These are phyloP conservation scores for Hanseniaspora vineae DNA, from an alignment of 805 yeast genomes.

Conservation along the genomic window DNA sequence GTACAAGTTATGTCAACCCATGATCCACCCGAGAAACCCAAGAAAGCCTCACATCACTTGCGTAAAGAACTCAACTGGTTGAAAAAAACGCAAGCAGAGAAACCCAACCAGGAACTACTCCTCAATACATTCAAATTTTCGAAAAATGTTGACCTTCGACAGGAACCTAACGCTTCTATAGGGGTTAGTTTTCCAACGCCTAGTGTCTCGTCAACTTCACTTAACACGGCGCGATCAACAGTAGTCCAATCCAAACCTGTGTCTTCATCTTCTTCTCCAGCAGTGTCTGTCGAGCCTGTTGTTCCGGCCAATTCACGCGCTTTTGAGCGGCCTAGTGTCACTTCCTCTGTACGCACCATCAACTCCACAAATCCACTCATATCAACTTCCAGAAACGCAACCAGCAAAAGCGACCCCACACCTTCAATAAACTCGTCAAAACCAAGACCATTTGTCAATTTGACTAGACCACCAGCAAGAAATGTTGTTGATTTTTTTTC, in stretches of 20 bases:
- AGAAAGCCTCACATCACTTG: slow-evolving; percentile 21
- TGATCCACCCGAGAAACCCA: background rate
- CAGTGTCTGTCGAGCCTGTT: too few relatives aligned
- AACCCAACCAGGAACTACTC: slow-evolving; percentile 1
- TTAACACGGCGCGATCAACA: background rate
- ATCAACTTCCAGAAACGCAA: too few relatives aligned
- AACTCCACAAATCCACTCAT: too few relatives aligned
- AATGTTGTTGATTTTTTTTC: background rate
- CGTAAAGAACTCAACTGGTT: slow-evolving; percentile 23
- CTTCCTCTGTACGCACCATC: too few relatives aligned
- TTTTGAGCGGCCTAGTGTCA: too few relatives aligned
- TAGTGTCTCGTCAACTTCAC: too few relatives aligned
- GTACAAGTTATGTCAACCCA: background rate
- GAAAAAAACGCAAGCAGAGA: slow-evolving; percentile 13
- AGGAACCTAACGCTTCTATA: background rate
- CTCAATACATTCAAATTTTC: slow-evolving; percentile 1
- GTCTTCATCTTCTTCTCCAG: too few relatives aligned
- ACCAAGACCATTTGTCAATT: background rate
- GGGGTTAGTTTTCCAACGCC: too few relatives aligned
- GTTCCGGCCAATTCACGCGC: too few relatives aligned
- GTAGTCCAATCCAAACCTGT: background rate
- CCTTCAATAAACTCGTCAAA: background rate
- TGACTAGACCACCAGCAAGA: background rate
- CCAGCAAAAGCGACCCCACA: too few relatives aligned
- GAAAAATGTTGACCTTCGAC: background rate